Conservation (phyloP, 2,329 filamentous ascomycete genomes). For the Xylariales sp. region DNA sequence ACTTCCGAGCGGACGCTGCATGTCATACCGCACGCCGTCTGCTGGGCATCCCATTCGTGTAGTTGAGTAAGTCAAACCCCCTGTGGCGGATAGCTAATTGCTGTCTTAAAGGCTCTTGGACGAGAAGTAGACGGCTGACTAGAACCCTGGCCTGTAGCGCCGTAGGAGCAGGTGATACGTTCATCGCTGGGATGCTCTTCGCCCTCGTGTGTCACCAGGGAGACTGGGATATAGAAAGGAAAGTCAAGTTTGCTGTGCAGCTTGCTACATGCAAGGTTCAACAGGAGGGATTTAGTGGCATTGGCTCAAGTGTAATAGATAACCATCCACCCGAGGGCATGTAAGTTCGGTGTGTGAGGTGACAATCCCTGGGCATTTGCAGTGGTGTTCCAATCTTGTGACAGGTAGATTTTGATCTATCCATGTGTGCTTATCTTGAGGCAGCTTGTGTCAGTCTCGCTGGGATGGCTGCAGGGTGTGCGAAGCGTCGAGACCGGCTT, state of each 20-base stretch:
- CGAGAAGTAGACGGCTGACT: conserved; percentile 13
- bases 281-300: conserved; percentile 58
- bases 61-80: conserved; percentile 50
- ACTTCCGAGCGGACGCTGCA: conserved; percentile 27
- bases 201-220: conserved; percentile 44
- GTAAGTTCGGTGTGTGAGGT: conserved; percentile 3
- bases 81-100: background rate
- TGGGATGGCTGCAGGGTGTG: background rate
- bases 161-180: conserved; percentile 72
- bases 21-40: conserved; percentile 39
- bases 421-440: no score
- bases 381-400: conserved; percentile 1
- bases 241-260: conserved; percentile 57
- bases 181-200: conserved; percentile 68
- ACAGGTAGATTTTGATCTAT: no score
- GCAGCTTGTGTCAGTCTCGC: no score
- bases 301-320: conserved; percentile 32
- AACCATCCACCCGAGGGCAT: background rate
- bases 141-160: conserved; percentile 43
- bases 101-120: background rate
- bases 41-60: conserved; percentile 37
- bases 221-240: conserved; percentile 44
- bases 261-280: conserved; percentile 65
- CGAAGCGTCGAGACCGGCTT: background rate
- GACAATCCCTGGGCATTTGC: background rate